Evolutionary conservation across 495 filamentous ascomycete species (phyloP).

Genomic region (Talaromyces adpressus): DNA sequence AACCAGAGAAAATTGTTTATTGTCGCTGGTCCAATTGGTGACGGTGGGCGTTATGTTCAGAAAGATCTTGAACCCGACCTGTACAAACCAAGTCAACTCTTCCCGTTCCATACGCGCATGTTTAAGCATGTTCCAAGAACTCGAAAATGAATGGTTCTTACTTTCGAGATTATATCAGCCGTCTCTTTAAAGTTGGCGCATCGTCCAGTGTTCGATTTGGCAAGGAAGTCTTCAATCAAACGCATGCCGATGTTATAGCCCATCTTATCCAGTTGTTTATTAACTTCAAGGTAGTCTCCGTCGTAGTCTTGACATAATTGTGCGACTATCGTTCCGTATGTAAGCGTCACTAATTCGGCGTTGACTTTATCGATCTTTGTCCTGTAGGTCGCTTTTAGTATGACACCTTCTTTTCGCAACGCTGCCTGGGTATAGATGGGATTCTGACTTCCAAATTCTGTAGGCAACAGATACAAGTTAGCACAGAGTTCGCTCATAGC

Average conservation of each 20-base stretch:
- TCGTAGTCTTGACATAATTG: conserved; percentile 96
- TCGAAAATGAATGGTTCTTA: conserved; percentile 23
- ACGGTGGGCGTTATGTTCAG: conserved; percentile 94
- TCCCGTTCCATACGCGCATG: neutral
- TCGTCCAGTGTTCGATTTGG: conserved; percentile 81
- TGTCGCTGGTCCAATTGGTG: conserved; percentile 92
- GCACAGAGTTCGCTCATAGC: conserved; percentile 2
- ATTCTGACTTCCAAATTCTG: conserved; percentile 95
- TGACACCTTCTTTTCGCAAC: conserved; percentile 42
- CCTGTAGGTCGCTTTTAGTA: conserved; percentile 39
- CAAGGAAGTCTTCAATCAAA: conserved; percentile 94
- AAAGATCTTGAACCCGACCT: conserved; percentile 99
- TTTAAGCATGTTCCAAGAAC: neutral
- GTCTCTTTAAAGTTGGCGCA: conserved; percentile 93
- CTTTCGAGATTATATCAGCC: conserved; percentile 93
- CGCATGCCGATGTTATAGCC: conserved; percentile 97
- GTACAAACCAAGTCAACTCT: conserved; percentile 3
- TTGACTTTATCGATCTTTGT: conserved; percentile 66
- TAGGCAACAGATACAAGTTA: conserved; percentile 19
- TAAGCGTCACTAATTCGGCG: conserved; percentile 92
- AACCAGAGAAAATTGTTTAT: conserved; percentile 89
- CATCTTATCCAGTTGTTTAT: conserved; percentile 97
- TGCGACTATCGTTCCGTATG: conserved; percentile 94
- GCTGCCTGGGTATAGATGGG: neutral
- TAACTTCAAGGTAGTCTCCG: conserved; percentile 83